These are phyloP conservation scores for Malus sylvestris DNA, from an alignment of 306 rosid genomes.

Conservation along the genomic window DNA sequence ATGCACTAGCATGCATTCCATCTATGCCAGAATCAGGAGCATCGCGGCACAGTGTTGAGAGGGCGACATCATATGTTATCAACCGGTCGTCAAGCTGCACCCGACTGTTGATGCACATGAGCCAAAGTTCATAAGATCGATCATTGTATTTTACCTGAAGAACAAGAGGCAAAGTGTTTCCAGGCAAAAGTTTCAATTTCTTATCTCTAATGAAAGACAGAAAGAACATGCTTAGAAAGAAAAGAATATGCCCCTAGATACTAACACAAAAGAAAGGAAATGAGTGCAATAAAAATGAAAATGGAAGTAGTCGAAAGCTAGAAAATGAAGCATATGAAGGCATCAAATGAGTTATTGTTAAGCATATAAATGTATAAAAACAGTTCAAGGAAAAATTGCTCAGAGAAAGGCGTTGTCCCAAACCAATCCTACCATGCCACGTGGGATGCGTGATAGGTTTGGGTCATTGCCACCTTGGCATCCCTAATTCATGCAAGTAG, in stretches of 20 bases:
- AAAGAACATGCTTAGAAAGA: neutral
- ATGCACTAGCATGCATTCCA: conserved; percentile 50
- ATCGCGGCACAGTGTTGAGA: conserved; percentile 53
- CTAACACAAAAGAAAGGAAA: neutral
- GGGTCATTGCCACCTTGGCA: no score
- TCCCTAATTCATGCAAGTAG: no score
- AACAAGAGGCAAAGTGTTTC: conserved; percentile 39
- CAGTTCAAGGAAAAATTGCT: neutral
- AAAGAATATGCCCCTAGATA: neutral
- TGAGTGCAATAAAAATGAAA: neutral
- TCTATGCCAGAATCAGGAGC: conserved; percentile 40
- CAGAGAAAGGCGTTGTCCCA: neutral
- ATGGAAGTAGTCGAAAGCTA: neutral
- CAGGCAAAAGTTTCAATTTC: conserved; percentile 31
- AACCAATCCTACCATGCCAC: no score
- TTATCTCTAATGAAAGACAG: conserved; percentile 20
- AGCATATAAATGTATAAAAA: neutral
- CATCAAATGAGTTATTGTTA: neutral
- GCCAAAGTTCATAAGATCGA: conserved; percentile 81
- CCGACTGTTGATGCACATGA: conserved; percentile 83
- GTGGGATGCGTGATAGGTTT: no score
- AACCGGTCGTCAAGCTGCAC: conserved; percentile 55
- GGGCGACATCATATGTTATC: conserved; percentile 58
- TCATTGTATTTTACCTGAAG: conserved; percentile 71
- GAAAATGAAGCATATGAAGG: neutral